Conservation (phyloP, 2,329 filamentous ascomycete genomes). For the Acephala macrosclerotiorum region DNA sequence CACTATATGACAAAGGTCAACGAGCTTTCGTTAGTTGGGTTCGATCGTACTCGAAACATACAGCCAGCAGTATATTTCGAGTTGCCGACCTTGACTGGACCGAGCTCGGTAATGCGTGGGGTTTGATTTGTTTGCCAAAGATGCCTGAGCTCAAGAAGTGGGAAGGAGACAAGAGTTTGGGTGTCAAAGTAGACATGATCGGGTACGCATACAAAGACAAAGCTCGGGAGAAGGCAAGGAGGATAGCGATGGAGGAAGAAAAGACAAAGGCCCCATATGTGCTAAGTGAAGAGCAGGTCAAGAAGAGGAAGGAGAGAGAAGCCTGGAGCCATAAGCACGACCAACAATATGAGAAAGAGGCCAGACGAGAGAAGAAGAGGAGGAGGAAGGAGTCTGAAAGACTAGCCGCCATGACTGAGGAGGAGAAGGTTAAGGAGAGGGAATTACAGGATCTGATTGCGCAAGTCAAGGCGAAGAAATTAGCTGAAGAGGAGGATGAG, state of each 20-base stretch:
- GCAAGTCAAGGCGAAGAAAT: conserved; percentile 62
- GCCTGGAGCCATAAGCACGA: conserved; percentile 79
- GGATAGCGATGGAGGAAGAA: conserved; percentile 59
- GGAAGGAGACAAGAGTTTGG: conserved; percentile 70
- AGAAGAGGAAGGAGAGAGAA: conserved; percentile 68
- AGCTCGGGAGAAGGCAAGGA: conserved; percentile 70
- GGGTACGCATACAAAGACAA: conserved; percentile 76
- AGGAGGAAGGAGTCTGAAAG: conserved; percentile 69
- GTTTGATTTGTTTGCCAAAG: conserved; percentile 82
- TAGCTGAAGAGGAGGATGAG: conserved; percentile 46
- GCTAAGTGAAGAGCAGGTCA: conserved; percentile 51
- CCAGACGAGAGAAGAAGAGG: conserved; percentile 69
- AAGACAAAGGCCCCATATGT: conserved; percentile 50
- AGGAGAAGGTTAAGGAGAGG: conserved; percentile 67
- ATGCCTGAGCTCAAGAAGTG: conserved; percentile 90
- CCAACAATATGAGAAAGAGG: conserved; percentile 66
- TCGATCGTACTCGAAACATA: conserved; percentile 88
- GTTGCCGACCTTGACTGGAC: conserved; percentile 84
- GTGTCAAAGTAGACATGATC: conserved; percentile 71
- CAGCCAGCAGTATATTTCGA: conserved; percentile 90
- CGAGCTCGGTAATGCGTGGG: conserved; percentile 83
- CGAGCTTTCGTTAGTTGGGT: conserved; percentile 94
- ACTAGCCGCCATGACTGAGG: conserved; percentile 71
- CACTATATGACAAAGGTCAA: conserved; percentile 82
- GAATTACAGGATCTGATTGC: conserved; percentile 71